Evolutionary conservation across 352 stramenopile genomes (phyloP).

Genomic region (Phytophthora hibernalis): DNA sequence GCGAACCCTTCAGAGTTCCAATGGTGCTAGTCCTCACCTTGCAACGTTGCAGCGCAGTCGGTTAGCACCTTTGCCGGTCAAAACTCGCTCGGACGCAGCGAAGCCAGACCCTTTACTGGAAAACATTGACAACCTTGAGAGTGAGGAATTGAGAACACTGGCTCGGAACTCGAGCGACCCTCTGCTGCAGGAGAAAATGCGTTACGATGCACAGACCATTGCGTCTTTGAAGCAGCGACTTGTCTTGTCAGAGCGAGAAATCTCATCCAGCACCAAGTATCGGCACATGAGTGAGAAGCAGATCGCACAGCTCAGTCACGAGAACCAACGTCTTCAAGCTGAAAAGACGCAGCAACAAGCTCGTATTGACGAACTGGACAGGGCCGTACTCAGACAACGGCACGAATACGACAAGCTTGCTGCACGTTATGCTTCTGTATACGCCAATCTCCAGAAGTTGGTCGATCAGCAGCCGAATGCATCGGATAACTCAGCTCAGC

Average conservation of each 20-base stretch:
- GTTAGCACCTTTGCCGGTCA: constrained; percentile 63
- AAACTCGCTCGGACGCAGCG: constrained; percentile 47
- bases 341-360: constrained; percentile 48
- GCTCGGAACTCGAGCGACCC: constrained; percentile 18
- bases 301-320: constrained; percentile 36
- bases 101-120: constrained; percentile 24
- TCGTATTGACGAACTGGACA: constrained; percentile 58
- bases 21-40: constrained; percentile 49
- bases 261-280: constrained; percentile 29
- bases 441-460: constrained; percentile 66
- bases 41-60: constrained; percentile 59
- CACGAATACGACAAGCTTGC: constrained; percentile 77
- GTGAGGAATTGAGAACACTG: background rate
- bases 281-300: constrained; percentile 52
- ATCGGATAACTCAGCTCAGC: constrained; percentile 26
- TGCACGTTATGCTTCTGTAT: constrained; percentile 58
- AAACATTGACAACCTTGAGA: background rate
- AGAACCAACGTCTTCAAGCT: constrained; percentile 48
- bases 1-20: constrained; percentile 39
- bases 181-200: constrained; percentile 32
- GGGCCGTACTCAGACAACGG: constrained; percentile 53
- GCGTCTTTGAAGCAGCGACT: constrained; percentile 56
- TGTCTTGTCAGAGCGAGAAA: constrained; percentile 52
- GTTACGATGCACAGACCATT: constrained; percentile 51
- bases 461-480: constrained; percentile 39